Evolutionary conservation across 106 monocot genomes (phyloP).

Genomic region (Agapanthus africanus): DNA sequence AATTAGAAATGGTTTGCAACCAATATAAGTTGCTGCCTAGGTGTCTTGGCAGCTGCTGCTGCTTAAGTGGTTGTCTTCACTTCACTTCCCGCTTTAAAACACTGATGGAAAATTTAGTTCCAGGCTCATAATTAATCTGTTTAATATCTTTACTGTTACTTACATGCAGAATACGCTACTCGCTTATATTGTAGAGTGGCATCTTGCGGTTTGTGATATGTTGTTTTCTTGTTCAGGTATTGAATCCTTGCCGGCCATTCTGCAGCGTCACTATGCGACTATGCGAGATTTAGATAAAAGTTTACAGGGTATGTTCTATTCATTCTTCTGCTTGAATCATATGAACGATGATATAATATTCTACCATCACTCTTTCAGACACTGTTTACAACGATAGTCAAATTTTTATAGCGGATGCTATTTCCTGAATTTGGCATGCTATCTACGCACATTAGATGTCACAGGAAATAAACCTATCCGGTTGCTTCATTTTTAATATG

Average conservation of each 20-base stretch:
- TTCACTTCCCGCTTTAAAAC: too few species aligned
- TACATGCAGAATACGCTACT: neutral
- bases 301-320: slow-evolving; percentile 39
- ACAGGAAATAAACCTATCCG: neutral
- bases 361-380: neutral
- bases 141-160: neutral
- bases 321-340: neutral
- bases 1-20: too few species aligned
- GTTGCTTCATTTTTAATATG: neutral
- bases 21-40: too few species aligned
- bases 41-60: too few species aligned
- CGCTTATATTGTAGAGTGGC: neutral
- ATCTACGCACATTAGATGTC: neutral
- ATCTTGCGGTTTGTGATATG: neutral
- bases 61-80: too few species aligned
- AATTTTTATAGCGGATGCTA: neutral
- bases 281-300: slow-evolving; percentile 74
- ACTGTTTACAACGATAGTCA: neutral
- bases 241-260: slow-evolving; percentile 60
- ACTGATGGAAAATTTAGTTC: neutral
- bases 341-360: neutral
- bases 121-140: neutral
- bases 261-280: slow-evolving; percentile 48
- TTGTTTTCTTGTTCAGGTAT: slow-evolving; percentile 36
- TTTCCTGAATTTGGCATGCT: neutral